Conservation (phyloP, 495 filamentous ascomycete species). For the Gamarada debralockiae region DNA sequence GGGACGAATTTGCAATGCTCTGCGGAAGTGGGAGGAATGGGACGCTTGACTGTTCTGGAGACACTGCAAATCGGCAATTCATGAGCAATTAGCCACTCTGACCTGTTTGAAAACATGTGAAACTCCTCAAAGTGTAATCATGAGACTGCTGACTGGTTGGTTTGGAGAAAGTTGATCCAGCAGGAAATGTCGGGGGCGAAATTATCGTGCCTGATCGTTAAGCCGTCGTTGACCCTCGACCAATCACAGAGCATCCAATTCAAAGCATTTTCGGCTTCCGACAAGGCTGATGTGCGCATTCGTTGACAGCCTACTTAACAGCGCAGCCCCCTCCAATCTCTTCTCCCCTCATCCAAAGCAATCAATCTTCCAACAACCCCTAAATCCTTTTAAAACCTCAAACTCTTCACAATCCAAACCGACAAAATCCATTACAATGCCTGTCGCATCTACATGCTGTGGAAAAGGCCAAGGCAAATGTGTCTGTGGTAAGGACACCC, state of each 20-base stretch:
- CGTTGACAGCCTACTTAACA: background rate
- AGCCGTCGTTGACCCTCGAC: background rate
- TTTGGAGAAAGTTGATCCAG: background rate
- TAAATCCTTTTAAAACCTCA: background rate
- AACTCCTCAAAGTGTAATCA: too few species aligned
- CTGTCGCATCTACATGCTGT: background rate
- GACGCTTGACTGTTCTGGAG: too few species aligned
- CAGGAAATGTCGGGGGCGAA: background rate
- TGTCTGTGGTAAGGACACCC: constrained; percentile 5
- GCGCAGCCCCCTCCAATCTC: background rate
- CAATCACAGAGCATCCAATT: background rate
- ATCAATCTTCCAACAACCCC: too few species aligned
- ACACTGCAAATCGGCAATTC: too few species aligned
- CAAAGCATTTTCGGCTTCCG: background rate
- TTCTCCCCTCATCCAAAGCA: background rate
- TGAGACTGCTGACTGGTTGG: background rate
- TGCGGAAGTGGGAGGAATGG: too few species aligned
- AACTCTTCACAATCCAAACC: background rate
- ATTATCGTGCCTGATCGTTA: background rate
- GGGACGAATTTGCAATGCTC: too few species aligned
- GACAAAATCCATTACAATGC: background rate
- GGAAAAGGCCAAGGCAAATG: background rate
- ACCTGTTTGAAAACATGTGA: too few species aligned
- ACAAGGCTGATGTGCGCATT: background rate
- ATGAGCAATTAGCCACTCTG: too few species aligned